Evolutionary conservation across 208 protist genomes (phyloP), one percentile per base, ranked within the genome.

Genomic region (Leishmania martiniquensis): DNA sequence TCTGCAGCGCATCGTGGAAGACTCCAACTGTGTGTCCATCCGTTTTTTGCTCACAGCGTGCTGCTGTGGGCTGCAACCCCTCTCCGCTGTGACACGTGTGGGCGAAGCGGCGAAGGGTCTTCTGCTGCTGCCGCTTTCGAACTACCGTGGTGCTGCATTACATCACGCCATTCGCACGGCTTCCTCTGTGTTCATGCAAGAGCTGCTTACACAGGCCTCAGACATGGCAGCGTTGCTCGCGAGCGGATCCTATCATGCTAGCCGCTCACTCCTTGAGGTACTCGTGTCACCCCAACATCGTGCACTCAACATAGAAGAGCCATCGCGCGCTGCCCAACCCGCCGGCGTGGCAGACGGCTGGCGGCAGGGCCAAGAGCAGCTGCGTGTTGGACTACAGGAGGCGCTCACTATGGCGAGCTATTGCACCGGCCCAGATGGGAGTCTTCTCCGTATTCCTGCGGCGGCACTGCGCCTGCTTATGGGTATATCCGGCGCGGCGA

Each of bases 21-120:
- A 87, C 73, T 77, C 73, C 12, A 79, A 85, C 42, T 87, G 83
- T 45, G 44, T 87, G 7, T 85, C 80, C 1, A 44, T 87, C 12
- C 85, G 80, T n/a, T 87, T 89, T 34, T 55, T 89, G 20, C 75
- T 89, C 9, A 87, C 85, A 15, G 78, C 82, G 29, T 79, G 73
- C 39, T 92, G 88, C 63, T 92, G 90, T 69, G 87, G 76, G 15
- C 68, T 92, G 75, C 86, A 89, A 71, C 90, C 88, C 34, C 81
- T 94, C 51, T 81, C 84, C 10, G 72, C 89, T 2, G 86, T 83
- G 42, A 86, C 84, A 45, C 85, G 83, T 69, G 79, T 93, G 34
- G 86, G 87, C 29, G 68, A 83, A 52, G 89, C 89, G 39, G 83
- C 87, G 34, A 72, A 72, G 20, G 82, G 81, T 0, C 55, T 93